Base-by-base conservation (phyloP, 1,139 yeast species). In the Protomyces inouyei region DNA sequence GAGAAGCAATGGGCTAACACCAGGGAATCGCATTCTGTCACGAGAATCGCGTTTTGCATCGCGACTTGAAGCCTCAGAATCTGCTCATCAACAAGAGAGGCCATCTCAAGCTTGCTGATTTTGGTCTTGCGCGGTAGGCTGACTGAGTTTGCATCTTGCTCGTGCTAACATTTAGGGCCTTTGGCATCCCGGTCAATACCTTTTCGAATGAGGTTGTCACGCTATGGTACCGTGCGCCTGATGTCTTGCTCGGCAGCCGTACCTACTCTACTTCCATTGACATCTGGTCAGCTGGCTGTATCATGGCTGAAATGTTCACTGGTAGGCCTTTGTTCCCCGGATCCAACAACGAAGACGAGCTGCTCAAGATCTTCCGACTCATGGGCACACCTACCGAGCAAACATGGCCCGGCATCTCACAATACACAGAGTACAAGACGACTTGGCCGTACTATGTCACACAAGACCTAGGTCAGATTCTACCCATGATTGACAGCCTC, bases 231-330 rank as follows among this genome's bases (percentile, higher is more conserved):
- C 83, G 99, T 68, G 98, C 99, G 0, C 98, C 98, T 0, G 99
- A 93, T 74, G 98, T 93, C 52, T 79, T 93, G 64, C 83, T 93
- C 76, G 99, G 99, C 0, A 89, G 97, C 0, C 83, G 97, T 70
- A 91, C 95, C 59, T 93, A 93, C 76, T 88, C 97, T 38, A 93
- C 98, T 0, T 89, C 97, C 0, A 93, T 93, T 68, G 99, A 93
- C 76, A 91, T 93, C 77, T 93, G 99, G 99, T 90, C 97, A 36
- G 95, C 97, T 25, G 99, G 99, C 12, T 93, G 98, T 76, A 93
- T 93, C 64, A 81, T 93, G 74, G 98, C 98, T 1, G 99, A 93
- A 75, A 93, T 93, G 98, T 87, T 93, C 71, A 89, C 97, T 9
- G 98, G 98, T n/a, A 86, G 93, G 71, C 97, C 99, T 0, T 78